Base-by-base conservation (phyloP, 2,329 filamentous ascomycete genomes). In the Aspergillus persii region DNA sequence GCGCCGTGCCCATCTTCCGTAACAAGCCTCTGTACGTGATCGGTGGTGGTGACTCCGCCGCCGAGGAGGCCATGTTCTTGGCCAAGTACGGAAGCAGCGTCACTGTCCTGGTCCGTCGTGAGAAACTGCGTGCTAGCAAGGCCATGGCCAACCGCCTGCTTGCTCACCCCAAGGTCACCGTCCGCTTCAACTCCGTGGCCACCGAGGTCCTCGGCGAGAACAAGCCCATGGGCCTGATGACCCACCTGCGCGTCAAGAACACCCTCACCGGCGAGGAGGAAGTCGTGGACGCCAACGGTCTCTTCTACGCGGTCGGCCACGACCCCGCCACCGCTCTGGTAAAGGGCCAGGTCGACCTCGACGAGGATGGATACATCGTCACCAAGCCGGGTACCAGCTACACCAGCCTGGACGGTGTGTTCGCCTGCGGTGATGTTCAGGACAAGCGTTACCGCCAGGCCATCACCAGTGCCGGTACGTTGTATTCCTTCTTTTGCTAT, bases 391-490 rank as follows among this genome's bases (percentile, higher is more conserved):
- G 95, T 58, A 94, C 92, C 50, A 92, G 92, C 60, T 83, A 89
- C 72, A 99, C 95, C 51, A 96, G 87, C 77, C 78, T 97, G 5
- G 86, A 92, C 73, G 95, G 95, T 75, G 92, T 99, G 23, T 99
- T 97, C 74, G 95, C 95, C 41, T 95, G 94, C 8, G 95, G 95
- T 64, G 95, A 99, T 74, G 96, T 99, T 8, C 95, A 99, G 82
- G 96, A 99, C 76, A 99, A 98, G 88, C 87, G 89, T 74, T 99
- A 99, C 78, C 87, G 95, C 75, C 95, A 99, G 81, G 95, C 95
- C 50, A 96, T 99, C 67, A 99, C 95, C 65, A 97, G 93, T 80
- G 95, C 95, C 69, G 94, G 92, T 92, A 82, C 74, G 88, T 85
- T 66, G 31, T 9, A 18, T 15, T 27, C 18, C 27, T 26, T 18